phyloP scores from a whole-genome alignment of 2,329 filamentous ascomycete species.

The Tolypocladium amazonense region DNA sequence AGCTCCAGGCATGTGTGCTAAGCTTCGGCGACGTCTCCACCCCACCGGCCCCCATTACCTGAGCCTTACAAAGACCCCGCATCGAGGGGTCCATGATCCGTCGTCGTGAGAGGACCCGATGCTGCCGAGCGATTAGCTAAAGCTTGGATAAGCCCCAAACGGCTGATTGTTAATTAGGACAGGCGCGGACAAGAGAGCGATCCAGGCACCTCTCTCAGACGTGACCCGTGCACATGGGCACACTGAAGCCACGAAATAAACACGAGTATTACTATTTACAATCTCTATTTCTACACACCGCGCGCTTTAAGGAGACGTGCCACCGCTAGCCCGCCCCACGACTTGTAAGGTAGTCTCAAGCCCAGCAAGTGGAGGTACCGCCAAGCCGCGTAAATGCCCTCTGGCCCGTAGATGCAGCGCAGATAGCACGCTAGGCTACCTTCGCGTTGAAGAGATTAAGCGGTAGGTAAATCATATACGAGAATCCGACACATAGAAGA shows the following conservation, averaged over 20 bases:
- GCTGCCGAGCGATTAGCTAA: neutral
- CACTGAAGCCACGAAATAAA: neutral
- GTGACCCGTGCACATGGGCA: neutral
- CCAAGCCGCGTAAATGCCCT: too few species aligned
- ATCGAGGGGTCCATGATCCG: neutral
- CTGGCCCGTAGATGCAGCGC: too few species aligned
- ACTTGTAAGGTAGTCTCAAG: too few species aligned
- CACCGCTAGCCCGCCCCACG: too few species aligned
- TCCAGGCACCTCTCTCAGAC: neutral
- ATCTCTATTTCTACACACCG: too few species aligned
- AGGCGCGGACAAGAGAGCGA: neutral
- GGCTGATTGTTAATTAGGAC: neutral
- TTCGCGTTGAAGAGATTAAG: too few species aligned
- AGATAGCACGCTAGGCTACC: too few species aligned
- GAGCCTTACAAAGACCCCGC: slow-evolving; percentile 1
- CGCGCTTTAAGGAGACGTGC: too few species aligned
- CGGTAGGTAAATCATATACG: too few species aligned
- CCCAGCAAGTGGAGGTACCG: too few species aligned
- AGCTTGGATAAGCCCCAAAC: neutral
- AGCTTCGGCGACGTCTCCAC: neutral
- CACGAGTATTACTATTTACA: too few species aligned
- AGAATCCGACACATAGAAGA: too few species aligned
- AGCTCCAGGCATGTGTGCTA: neutral
- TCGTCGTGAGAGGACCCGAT: neutral
- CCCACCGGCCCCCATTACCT: neutral